A percentile compares a stretch with the other conserved stretches of the same genome.
These are phyloP conservation scores for Tulasnella sp. DNA, from an alignment of 768 basidiomycete species.

Conservation along the genomic window DNA sequence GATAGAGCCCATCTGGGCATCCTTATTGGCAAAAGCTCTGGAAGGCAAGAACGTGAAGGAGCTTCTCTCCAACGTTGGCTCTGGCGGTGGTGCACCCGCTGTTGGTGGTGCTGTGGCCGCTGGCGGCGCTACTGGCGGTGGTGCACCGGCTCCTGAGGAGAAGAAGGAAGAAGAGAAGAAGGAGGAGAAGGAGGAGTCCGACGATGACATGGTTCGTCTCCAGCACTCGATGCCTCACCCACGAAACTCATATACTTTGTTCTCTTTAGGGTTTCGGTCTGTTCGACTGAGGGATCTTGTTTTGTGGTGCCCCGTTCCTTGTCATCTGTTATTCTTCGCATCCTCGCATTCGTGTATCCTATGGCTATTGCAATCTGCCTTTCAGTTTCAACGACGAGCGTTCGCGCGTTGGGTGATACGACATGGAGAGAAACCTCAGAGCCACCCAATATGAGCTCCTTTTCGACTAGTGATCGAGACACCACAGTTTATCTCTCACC, in stretches of 20 bases:
- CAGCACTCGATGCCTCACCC: background rate
- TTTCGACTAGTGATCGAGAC: too few relatives aligned
- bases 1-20: conserved; percentile 95
- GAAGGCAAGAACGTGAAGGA: conserved; percentile 98
- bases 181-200: conserved; percentile 69
- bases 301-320: background rate
- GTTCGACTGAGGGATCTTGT: conserved; percentile 59
- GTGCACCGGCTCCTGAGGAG: conserved; percentile 66
- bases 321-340: conserved; percentile 1
- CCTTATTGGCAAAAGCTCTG: conserved; percentile 94
- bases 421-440: too few relatives aligned
- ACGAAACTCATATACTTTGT: background rate
- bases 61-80: conserved; percentile 89
- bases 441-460: too few relatives aligned
- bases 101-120: conserved; percentile 51
- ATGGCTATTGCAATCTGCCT: background rate
- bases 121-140: conserved; percentile 56
- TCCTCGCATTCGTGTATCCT: background rate
- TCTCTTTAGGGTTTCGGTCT: conserved; percentile 82
- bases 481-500: too few relatives aligned
- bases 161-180: conserved; percentile 71
- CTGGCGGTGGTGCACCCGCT: conserved; percentile 83
- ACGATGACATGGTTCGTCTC: conserved; percentile 68
- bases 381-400: background rate
- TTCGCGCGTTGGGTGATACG: background rate